Conservation (phyloP, 768 basidiomycete genomes). For the Fomitopsis serialis region DNA sequence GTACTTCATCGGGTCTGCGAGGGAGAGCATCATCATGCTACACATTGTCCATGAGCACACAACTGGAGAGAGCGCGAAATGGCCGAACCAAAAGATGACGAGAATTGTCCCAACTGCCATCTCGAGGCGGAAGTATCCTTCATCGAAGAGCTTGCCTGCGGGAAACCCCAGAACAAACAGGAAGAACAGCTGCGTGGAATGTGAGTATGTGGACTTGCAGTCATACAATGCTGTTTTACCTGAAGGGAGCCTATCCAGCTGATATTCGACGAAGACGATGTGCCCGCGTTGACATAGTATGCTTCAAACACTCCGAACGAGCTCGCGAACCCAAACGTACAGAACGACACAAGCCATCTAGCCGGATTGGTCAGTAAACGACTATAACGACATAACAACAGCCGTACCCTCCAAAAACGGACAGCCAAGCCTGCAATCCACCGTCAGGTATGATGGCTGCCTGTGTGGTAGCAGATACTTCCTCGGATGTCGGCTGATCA, state of each 20-base stretch:
- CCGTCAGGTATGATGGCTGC: too few species aligned
- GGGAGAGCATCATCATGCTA: constrained; percentile 42
- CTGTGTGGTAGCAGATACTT: too few species aligned
- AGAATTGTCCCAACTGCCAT: constrained; percentile 17
- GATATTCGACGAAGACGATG: constrained; percentile 3
- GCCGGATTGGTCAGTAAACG: too few species aligned
- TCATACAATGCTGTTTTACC: too few species aligned
- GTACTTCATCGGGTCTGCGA: constrained; percentile 32
- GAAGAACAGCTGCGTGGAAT: constrained; percentile 39
- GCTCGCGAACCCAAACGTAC: constrained; percentile 9
- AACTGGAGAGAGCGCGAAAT: neutral
- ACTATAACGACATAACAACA: too few species aligned
- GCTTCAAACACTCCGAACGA: constrained; percentile 15
- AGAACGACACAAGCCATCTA: too few species aligned
- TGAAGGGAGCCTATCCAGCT: constrained; percentile 50
- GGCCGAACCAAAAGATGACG: constrained; percentile 21
- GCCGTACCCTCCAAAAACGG: too few species aligned
- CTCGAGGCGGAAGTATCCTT: constrained; percentile 38
- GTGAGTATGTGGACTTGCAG: too few species aligned
- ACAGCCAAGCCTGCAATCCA: too few species aligned
- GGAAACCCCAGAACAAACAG: constrained; percentile 35
- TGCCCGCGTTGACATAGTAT: constrained; percentile 3
- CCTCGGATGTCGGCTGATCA: too few species aligned
- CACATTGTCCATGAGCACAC: constrained; percentile 28
- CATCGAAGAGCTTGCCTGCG: constrained; percentile 37